These are phyloP conservation scores for Cyclostephanos invisitatus DNA, from an alignment of 108 stramenopile species.

Conservation along the genomic window DNA sequence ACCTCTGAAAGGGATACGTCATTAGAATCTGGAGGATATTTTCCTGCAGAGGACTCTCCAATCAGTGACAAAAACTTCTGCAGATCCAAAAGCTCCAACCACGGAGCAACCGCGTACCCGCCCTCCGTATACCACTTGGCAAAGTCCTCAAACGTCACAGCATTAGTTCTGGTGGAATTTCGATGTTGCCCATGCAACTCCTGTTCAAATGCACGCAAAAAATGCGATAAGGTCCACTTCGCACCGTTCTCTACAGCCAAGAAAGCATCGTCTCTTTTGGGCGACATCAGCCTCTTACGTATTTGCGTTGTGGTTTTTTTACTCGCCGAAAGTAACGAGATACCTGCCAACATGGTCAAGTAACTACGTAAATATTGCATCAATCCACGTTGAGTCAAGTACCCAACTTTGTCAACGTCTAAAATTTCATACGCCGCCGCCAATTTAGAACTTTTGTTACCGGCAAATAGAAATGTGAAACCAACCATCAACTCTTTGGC, in stretches of 20 bases:
- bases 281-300: constrained; percentile 48
- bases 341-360: constrained; percentile 81
- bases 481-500: constrained; percentile 80
- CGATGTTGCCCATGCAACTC: constrained; percentile 24
- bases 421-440: constrained; percentile 77
- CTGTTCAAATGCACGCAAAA: constrained; percentile 50
- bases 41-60: constrained; percentile 38
- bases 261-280: constrained; percentile 54
- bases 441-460: constrained; percentile 86
- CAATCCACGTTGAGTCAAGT: constrained; percentile 66
- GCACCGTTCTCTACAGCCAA: constrained; percentile 80
- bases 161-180: constrained; percentile 39
- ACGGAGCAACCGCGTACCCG: constrained; percentile 87
- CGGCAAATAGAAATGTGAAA: constrained; percentile 83
- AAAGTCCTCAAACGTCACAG: constrained; percentile 81
- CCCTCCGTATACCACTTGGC: constrained; percentile 89
- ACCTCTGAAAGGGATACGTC: constrained; percentile 50
- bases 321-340: constrained; percentile 58
- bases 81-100: constrained; percentile 91
- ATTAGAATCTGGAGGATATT: constrained; percentile 10
- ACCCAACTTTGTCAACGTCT: constrained; percentile 53
- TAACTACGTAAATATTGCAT: constrained; percentile 77
- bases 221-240: constrained; percentile 80
- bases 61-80: constrained; percentile 78
- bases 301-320: constrained; percentile 45